Base-by-base conservation (phyloP, 257 asterid genomes). In the Solanum chmielewskii region DNA sequence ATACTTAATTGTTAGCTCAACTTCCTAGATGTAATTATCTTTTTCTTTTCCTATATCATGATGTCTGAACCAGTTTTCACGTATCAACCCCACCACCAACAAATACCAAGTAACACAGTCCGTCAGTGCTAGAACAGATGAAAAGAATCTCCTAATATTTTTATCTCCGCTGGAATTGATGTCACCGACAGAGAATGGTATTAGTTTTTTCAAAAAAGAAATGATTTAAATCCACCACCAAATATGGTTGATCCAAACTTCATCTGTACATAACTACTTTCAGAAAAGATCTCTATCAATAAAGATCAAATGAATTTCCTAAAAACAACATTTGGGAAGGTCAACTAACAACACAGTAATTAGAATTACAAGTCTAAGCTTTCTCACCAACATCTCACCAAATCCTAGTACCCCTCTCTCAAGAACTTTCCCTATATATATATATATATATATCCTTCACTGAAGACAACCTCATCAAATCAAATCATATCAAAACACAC, bases 11-110 rank as follows among this genome's bases (percentile, higher is more conserved):
- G 44, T 33, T 33, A 1, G 44, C 0, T 70, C 78, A 70, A 37
- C 15, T 2, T 71, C 78, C 9, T 18, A 1, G 0, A 71, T 33
- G 13, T 33, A 16, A 70, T 70, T 70, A 31, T 9, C 42, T 33
- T 8, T 16, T 18, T 6, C 2, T 47, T 5, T 15, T 47, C 5
- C 45, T 4, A 3, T 45, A 11, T 47, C 21, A 16, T 52, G 10
- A 0, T 18, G 25, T 56, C n/a, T 11, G 12, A 0, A 0, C 1
- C 66, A 56, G 0, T 10, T 56, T 56, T 56, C 62, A 7, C 4
- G 2, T 6, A 16, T 52, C 60, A 1, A 1, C 20, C 60, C 9
- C 0, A 52, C 3, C 60, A 52, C 0, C 23, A 52, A 6, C 62
- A 52, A 49, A 15, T 16, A 49, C 3, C 3, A 49, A 16, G n/a